Evolutionary conservation across 345 rosid species (phyloP), one percentile per base, ranked within the genome.

Genomic region (Salix suchowensis): DNA sequence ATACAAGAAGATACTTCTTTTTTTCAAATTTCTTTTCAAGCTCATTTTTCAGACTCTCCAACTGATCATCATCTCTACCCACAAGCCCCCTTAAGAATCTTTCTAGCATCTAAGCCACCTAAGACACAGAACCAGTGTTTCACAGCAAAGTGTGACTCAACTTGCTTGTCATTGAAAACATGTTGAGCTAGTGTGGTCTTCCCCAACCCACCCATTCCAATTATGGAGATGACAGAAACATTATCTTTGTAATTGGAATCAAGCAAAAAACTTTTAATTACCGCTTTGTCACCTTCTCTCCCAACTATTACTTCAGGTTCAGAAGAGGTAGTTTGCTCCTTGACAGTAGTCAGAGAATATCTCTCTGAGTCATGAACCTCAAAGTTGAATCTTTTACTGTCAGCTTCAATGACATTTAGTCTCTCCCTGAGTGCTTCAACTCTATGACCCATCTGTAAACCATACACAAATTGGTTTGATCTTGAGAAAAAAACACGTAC

Each of bases 111-210:
- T 7, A 83, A 79, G 36, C 34, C 32, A 21, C 77, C 73, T 6
- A 71, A 65, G 7, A 83, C 71, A 61, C 76, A 69, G 7, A 67
- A 68, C 84, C 86, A 77, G 12, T 77, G 34, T 58, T 36, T 75
- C 36, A 78, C 3, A 32, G 72, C 82, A 19, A 80, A 84, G 58
- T 52, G 72, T 2, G 5, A 65, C 16, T 68, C 2, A 21, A 78
- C 69, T 21, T 12, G 7, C 24, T 68, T 62, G 68, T 80, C 84
- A 46, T 75, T 64, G 64, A 58, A 77, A 3, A 74, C 81, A 21
- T 44, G 4, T 28, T 83, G 77, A 61, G 86, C 83, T 21, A 77
- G 62, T 19, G 83, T 77, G 19, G 79, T 80, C 70, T 83, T 83
- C 12, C 83, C 83, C 16, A 76, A 15, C 3, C 83, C 77, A 7